Percentiles rank a stretch among this genome's conserved stretches.
These are phyloP conservation scores for Dothiorella sarmentorum DNA, from an alignment of 2,329 filamentous ascomycete species.

Conservation along the genomic window DNA sequence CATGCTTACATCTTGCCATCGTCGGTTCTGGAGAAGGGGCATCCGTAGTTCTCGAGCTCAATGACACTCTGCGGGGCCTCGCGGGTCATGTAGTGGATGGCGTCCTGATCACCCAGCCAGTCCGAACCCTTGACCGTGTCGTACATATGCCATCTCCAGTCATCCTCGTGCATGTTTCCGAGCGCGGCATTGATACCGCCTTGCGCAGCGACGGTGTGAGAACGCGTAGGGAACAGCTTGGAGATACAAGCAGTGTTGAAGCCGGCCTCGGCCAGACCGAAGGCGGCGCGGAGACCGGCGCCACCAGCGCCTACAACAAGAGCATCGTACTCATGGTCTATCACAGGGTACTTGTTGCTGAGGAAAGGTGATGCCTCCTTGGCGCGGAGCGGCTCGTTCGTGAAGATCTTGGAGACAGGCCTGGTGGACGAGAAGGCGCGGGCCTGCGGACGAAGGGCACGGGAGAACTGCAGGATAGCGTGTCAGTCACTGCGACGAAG, in stretches of 20 bases:
- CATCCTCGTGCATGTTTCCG: conserved; percentile 96
- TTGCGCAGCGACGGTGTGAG: conserved; percentile 72
- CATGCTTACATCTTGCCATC: conserved; percentile 80
- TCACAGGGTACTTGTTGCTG: conserved; percentile 87
- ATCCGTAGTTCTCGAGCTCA: conserved; percentile 96
- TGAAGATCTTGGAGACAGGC: conserved; percentile 78
- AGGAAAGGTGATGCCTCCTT: conserved; percentile 89
- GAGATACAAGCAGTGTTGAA: conserved; percentile 86
- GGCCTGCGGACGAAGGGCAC: conserved; percentile 60
- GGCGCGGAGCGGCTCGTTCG: conserved; percentile 79
- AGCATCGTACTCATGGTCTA: conserved; percentile 99
- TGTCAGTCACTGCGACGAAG: background rate
- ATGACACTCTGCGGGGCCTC: conserved; percentile 89
- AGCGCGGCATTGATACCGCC: conserved; percentile 86
- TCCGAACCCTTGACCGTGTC: conserved; percentile 97
- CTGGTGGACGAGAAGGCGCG: conserved; percentile 85
- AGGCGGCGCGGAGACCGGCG: conserved; percentile 75
- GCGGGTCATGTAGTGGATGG: conserved; percentile 97
- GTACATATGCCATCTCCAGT: conserved; percentile 99
- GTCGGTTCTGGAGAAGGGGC: conserved; percentile 93
- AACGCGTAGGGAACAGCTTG: conserved; percentile 82
- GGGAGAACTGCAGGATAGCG: conserved; percentile 57
- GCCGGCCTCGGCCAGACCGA: conserved; percentile 81
- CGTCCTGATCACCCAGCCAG: conserved; percentile 96
- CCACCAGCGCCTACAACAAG: conserved; percentile 86